phyloP scores from a whole-genome alignment of 2,329 filamentous ascomycete genomes.

The Colletotrichum lupini region DNA sequence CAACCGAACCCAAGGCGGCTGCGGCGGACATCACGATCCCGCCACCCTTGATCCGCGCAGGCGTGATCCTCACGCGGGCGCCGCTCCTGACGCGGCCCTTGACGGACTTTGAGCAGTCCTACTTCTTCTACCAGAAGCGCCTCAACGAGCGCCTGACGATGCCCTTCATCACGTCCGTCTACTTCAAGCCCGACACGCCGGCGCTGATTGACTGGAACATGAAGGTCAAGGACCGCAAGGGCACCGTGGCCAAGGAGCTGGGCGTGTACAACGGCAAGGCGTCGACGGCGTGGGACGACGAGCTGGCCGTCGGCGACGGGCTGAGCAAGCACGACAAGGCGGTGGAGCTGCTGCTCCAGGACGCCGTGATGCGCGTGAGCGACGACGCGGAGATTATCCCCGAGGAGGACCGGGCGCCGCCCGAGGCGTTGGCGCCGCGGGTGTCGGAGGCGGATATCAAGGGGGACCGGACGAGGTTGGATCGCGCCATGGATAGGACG shows the following conservation, averaged over 20 bases:
- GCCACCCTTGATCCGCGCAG: constrained; percentile 65
- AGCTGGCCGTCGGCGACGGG: constrained; percentile 79
- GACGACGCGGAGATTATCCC: constrained; percentile 70
- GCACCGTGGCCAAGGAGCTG: constrained; percentile 84
- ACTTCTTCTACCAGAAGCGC: constrained; percentile 96
- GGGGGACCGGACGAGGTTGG: constrained; percentile 81
- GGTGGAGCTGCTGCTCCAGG: constrained; percentile 76
- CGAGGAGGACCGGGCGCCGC: constrained; percentile 69
- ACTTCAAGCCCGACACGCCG: constrained; percentile 92
- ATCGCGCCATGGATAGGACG: constrained; percentile 82
- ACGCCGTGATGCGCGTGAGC: constrained; percentile 74
- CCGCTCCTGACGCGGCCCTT: constrained; percentile 87
- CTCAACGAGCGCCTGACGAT: constrained; percentile 91
- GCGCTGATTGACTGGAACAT: constrained; percentile 89
- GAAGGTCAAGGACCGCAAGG: constrained; percentile 79
- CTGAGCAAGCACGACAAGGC: constrained; percentile 73
- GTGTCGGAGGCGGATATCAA: constrained; percentile 81
- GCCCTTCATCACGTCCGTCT: constrained; percentile 91
- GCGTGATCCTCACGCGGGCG: constrained; percentile 87
- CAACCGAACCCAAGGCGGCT: constrained; percentile 39
- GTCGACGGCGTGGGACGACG: constrained; percentile 87
- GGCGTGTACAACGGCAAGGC: constrained; percentile 82
- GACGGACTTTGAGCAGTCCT: constrained; percentile 90
- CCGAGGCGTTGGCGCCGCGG: constrained; percentile 77
- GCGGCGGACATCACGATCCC: constrained; percentile 5